These are phyloP conservation scores for Chloropicon primus DNA, from an alignment of 139 green algal species.

Conservation along the genomic window DNA sequence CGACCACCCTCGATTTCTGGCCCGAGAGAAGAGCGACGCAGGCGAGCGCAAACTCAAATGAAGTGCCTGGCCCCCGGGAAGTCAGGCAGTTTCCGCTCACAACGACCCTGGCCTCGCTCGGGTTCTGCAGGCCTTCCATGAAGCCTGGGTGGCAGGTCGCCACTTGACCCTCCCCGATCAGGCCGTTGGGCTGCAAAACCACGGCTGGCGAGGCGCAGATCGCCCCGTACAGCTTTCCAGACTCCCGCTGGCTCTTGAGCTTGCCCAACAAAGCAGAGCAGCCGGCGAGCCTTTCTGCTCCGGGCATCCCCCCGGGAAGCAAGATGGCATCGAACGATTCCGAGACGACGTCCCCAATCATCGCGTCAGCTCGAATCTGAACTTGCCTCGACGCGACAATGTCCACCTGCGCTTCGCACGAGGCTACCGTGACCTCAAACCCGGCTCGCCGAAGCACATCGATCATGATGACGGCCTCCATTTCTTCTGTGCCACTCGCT, in stretches of 20 bases:
- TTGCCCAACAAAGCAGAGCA: neutral
- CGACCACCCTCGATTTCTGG: conserved; percentile 49
- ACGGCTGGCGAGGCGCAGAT: neutral
- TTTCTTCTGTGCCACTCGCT: neutral
- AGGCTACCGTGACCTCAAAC: neutral
- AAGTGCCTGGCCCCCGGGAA: neutral
- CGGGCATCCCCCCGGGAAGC: conserved; percentile 2
- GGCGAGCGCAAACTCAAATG: neutral
- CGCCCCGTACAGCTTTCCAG: neutral
- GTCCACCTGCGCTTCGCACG: neutral
- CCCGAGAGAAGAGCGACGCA: conserved; percentile 81
- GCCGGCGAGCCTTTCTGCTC: neutral
- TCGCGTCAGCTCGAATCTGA: neutral
- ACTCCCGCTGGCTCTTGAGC: neutral
- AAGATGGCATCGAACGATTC: neutral
- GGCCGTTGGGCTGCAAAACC: neutral
- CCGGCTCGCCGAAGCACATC: neutral
- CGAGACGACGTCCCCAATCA: neutral
- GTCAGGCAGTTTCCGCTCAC: neutral
- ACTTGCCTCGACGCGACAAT: neutral
- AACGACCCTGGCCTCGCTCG: neutral
- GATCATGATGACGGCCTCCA: neutral
- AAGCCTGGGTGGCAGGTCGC: neutral
- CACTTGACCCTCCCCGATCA: neutral
- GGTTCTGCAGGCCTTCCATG: neutral